Percentiles rank a stretch among this genome's conserved stretches.
Conservation (phyloP, 2,329 filamentous ascomycete species). For the Diaporthe ampelina region DNA sequence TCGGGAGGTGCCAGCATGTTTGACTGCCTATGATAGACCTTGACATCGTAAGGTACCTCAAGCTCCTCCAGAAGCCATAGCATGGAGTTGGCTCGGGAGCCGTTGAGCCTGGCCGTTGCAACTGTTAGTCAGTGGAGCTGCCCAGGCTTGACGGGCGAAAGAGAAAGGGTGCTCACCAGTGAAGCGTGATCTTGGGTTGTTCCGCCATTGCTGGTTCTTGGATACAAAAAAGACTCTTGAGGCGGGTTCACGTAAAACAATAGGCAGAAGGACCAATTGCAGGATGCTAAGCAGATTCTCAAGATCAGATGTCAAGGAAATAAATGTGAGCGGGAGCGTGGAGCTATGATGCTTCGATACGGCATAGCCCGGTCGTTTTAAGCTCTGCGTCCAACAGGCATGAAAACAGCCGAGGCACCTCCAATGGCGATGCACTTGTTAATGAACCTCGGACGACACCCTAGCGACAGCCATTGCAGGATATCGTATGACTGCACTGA, state of each 20-base stretch:
- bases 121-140: constrained; percentile 6
- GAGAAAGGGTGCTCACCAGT: constrained; percentile 40
- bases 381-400: constrained; percentile 8
- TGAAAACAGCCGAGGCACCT: constrained; percentile 28
- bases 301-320: neutral
- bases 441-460: constrained; percentile 11
- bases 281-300: neutral
- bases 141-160: neutral
- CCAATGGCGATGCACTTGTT: neutral
- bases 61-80: constrained; percentile 91
- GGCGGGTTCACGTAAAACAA: neutral
- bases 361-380: constrained; percentile 14
- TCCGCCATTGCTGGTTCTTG: constrained; percentile 34
- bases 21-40: constrained; percentile 78
- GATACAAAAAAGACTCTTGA: neutral
- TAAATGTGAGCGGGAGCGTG: neutral
- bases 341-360: constrained; percentile 14
- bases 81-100: constrained; percentile 86
- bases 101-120: constrained; percentile 76
- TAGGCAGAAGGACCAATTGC: neutral
- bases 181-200: constrained; percentile 43
- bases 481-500: neutral
- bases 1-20: constrained; percentile 78
- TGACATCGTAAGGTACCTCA: constrained; percentile 82
- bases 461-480: neutral